Percentiles rank a stretch among this genome's conserved stretches.
These are phyloP conservation scores for Cardiospermum halicacabum DNA, from an alignment of 345 rosid species.

Conservation along the genomic window DNA sequence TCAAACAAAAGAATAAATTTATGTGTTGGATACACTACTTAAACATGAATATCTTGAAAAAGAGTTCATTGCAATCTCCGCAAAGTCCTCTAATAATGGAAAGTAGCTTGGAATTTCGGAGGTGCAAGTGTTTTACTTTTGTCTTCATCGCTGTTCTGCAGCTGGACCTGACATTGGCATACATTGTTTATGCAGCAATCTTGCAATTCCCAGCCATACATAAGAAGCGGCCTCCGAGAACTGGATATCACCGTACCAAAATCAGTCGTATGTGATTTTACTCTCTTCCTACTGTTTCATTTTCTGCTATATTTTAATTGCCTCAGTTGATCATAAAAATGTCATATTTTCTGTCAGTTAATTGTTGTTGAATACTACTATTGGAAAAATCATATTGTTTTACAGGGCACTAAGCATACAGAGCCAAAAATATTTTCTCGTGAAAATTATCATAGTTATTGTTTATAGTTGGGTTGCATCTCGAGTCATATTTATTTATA, in stretches of 20 bases:
- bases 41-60: neutral
- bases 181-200: conserved; percentile 56
- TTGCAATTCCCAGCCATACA: conserved; percentile 79
- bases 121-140: neutral
- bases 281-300: neutral
- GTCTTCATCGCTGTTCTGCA: neutral
- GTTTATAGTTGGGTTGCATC: neutral
- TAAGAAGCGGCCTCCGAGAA: conserved; percentile 67
- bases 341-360: neutral
- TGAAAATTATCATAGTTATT: neutral
- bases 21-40: neutral
- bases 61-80: neutral
- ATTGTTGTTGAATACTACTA: neutral
- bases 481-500: too few species aligned
- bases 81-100: neutral
- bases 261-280: conserved; percentile 60
- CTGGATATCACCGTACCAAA: conserved; percentile 80
- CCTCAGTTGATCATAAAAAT: neutral
- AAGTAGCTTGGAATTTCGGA: neutral
- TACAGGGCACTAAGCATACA: conserved; percentile 1
- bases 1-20: neutral
- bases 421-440: neutral
- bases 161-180: conserved; percentile 17
- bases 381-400: neutral
- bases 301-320: neutral